These are phyloP conservation scores for Sparassis latifolia DNA, from an alignment of 1,284 basidiomycete species.

Conservation along the genomic window DNA sequence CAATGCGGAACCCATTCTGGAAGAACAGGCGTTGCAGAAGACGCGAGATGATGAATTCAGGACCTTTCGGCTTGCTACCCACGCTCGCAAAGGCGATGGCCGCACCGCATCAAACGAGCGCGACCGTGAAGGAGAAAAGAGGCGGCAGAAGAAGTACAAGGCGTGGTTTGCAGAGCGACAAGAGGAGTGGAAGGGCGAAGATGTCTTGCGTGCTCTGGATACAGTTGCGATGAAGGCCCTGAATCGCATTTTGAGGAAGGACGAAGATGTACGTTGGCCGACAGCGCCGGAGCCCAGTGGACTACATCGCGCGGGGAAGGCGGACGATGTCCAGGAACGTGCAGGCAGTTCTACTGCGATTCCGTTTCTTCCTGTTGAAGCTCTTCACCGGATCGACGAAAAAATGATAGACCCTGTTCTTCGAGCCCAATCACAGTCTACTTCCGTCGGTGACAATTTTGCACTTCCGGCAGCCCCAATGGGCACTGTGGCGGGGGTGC, in stretches of 20 bases:
- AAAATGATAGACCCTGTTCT: conserved; percentile 24
- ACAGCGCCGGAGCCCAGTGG: neutral
- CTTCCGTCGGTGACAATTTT: neutral
- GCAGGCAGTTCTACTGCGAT: no score
- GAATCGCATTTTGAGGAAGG: conserved; percentile 39
- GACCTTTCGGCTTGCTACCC: conserved; percentile 8
- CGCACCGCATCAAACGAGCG: conserved; percentile 12
- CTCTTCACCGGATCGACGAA: conserved; percentile 11
- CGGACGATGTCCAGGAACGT: no score
- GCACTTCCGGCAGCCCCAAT: neutral
- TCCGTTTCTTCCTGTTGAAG: no score
- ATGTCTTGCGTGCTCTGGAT: conserved; percentile 32
- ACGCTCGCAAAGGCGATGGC: conserved; percentile 14
- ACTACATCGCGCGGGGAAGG: no score
- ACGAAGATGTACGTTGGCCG: conserved; percentile 19
- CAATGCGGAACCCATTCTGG: conserved; percentile 27
- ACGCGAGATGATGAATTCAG: conserved; percentile 17
- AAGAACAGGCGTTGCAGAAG: conserved; percentile 13
- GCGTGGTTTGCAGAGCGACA: conserved; percentile 20
- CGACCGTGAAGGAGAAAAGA: conserved; percentile 23
- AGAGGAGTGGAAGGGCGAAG: conserved; percentile 29
- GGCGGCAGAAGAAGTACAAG: conserved; percentile 17
- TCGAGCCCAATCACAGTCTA: conserved; percentile 12
- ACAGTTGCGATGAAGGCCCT: conserved; percentile 34
- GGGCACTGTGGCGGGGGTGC: neutral